Evolutionary conservation across 2,329 filamentous ascomycete species (phyloP).

Genomic region (Aspergillus novoparasiticus): DNA sequence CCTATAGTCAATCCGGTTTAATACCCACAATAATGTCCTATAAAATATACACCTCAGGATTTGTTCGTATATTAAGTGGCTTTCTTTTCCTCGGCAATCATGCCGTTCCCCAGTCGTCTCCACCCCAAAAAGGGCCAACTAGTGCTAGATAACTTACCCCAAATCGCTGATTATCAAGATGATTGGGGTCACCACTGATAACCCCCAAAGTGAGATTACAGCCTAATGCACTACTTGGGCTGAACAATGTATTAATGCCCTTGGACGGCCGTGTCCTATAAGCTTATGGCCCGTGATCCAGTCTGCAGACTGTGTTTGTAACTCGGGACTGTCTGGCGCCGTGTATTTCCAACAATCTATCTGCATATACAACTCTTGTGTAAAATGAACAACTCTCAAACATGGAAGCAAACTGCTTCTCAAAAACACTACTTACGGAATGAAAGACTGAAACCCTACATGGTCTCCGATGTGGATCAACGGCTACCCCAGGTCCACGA

Average conservation of each 20-base stretch:
- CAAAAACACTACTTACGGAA: conserved; percentile 31
- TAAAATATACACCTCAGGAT: not conserved
- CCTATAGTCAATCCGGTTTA: not conserved
- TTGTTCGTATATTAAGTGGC: not conserved
- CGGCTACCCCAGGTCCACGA: conserved; percentile 24
- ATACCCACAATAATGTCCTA: not conserved
- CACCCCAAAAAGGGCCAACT: not conserved
- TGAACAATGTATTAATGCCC: not conserved
- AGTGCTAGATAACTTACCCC: not conserved
- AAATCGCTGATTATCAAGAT: not conserved
- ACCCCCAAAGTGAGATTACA: not conserved
- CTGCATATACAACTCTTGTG: not conserved
- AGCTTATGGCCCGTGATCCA: not conserved
- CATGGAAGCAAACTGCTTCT: conserved; percentile 35
- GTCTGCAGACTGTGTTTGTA: not conserved
- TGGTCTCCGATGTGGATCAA: conserved; percentile 27
- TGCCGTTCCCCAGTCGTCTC: conserved; percentile 1
- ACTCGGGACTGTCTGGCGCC: not conserved
- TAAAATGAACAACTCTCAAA: conserved; percentile 23
- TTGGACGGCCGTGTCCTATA: not conserved
- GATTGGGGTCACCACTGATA: not conserved
- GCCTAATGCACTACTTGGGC: not conserved
- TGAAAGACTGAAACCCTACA: conserved; percentile 30
- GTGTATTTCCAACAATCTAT: not conserved
- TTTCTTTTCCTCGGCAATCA: not conserved